Base-by-base conservation (phyloP, 2,329 filamentous ascomycete genomes). In the Thielaviopsis populi region DNA sequence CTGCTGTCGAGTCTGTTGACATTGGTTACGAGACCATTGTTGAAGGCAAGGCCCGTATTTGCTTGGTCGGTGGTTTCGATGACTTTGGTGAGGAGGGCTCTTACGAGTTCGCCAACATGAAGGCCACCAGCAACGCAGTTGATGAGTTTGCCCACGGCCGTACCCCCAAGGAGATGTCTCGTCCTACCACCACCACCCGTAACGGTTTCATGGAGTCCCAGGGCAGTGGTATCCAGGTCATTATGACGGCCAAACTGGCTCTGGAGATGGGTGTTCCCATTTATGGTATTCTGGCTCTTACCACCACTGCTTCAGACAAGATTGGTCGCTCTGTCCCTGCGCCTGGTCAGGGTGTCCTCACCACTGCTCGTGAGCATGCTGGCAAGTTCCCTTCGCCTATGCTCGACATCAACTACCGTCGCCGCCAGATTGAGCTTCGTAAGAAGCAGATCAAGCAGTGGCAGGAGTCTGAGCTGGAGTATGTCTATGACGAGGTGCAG, bases 91-190 rank as follows among this genome's bases (percentile, higher is more conserved):
- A 99, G 77, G 94, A 99, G 77, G 95, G 94, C 62, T 99, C 94
- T 1, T 99, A 96, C 72, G 94, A 99, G 76, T 99, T 99, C 74
- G 94, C 94, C 80, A 99, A 99, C 80, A 99, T 99, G 94, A 95
- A 96, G 78, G 94, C 94, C 66, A 99, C 94, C 64, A 96, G 91
- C 82, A 99, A 97, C 73, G 91, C 92, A 30, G 88, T 96, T 67
- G 91, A 97, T 69, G 95, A 99, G 75, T 89, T 99, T 70, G 90
- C 86, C 10, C 94, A 97, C 71, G 94, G 94, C 59, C 89, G 94
- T 69, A 97, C 94, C 60, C 92, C 94, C 13, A 84, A 86, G 75
- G 94, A 99, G 76, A 99, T 99, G 94, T 99, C 95, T 40, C 87
- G 94, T 67, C 94, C 94, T 3, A 95, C 91, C 4, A 99, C 94